Base-by-base conservation (phyloP, 2,329 filamentous ascomycete species). In the Neofusicoccum kwambonambiense region DNA sequence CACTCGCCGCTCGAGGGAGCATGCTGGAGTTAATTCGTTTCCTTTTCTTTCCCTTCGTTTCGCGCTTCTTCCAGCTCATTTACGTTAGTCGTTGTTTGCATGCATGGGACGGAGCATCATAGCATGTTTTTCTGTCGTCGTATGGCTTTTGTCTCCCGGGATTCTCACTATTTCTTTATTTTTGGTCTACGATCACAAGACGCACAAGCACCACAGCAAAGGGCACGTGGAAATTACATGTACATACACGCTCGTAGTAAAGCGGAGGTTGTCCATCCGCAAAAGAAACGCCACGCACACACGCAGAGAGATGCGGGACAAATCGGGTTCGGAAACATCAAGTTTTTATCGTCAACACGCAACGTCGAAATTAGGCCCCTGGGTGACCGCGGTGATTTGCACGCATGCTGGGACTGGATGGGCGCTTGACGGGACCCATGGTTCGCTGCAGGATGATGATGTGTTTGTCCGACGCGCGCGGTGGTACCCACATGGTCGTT, bases 71-170 rank as follows among this genome's bases (percentile, higher is more conserved):
- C 22, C 22, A 22, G 22, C 22, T 22, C 22, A 22, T 41, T 39
- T 22, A 39, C 37, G 11, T 9, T 11, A 6, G 9, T 39, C 37
- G 3, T 39, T 39, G 37, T 49, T 58, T 57, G 31, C 51, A 57
- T 64, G 62, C 62, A 64, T 64, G 51, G 62, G 51, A 64, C 51
- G 62, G 62, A 64, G 62, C 62, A 64, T 64, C 51, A 64, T 64
- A 58, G 62, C 62, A 64, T 64, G 62, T 64, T 64, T 64, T 64
- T 51, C 52, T 54, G 49, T 64, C 62, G 49, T 64, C 62, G 62
- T 51, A 31, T 47, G 51, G 62, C 37, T 50, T 35, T 15, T 11
- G 6, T 12, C 37, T 39, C 9, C 37, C 9, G 37, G 37, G 37
- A 15, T 39, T 39, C 37, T 11, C 8, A 5, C 35, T 45, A 34